Evolutionary conservation across 768 basidiomycete genomes (phyloP).

Genomic region (Suillus discolor): DNA sequence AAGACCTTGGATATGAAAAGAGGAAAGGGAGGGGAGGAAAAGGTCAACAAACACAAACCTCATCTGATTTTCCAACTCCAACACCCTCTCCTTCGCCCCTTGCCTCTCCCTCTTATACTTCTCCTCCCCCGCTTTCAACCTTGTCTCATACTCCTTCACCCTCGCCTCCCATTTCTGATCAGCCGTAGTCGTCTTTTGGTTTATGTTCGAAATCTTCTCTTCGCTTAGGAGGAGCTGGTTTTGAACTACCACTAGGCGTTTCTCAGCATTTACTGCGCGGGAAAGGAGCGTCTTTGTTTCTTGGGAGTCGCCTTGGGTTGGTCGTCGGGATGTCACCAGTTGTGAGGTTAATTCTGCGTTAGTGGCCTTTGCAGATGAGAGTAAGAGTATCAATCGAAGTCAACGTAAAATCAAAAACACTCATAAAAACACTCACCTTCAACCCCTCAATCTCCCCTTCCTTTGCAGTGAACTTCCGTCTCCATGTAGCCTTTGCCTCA

Average conservation of each 20-base stretch:
- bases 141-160: constrained; percentile 89
- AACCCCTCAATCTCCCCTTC: constrained; percentile 89
- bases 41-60: constrained; percentile 47
- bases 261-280: constrained; percentile 83
- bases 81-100: constrained; percentile 85
- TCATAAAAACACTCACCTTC: constrained; percentile 54
- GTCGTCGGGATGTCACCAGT: constrained; percentile 61
- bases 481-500: constrained; percentile 82
- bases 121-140: constrained; percentile 84
- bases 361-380: constrained; percentile 49
- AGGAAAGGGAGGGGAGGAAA: neutral
- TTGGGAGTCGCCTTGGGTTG: constrained; percentile 59
- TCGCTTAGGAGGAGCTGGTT: constrained; percentile 85
- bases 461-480: constrained; percentile 76
- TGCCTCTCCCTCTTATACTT: constrained; percentile 92
- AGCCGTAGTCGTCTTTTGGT: constrained; percentile 68
- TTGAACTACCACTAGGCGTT: constrained; percentile 80
- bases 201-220: constrained; percentile 77
- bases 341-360: constrained; percentile 77
- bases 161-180: constrained; percentile 93
- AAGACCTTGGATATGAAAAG: constrained; percentile 2
- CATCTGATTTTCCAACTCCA: constrained; percentile 70
- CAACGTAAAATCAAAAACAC: constrained; percentile 5
- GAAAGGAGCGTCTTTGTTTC: constrained; percentile 72
- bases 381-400: neutral